Conservation (phyloP, 805 yeast species). For the Cyberlindnera petersonii region DNA sequence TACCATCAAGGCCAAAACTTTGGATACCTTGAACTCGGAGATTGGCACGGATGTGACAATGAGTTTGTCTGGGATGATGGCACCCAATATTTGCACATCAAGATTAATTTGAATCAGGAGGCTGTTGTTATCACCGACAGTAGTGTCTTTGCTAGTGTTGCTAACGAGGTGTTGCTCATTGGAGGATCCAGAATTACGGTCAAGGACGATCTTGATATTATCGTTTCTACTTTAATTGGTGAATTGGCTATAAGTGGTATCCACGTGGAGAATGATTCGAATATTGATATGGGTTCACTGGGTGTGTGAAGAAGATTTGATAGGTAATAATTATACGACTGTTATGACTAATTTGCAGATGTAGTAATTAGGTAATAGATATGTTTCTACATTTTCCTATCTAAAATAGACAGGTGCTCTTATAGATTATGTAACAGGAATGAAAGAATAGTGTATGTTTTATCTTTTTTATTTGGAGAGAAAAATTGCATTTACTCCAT, state of each 20-base stretch:
- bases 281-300: conserved; percentile 16
- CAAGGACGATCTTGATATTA: conserved; percentile 36
- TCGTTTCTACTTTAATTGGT: conserved; percentile 31
- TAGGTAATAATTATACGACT: background rate
- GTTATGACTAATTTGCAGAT: background rate
- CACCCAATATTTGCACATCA: conserved; percentile 30
- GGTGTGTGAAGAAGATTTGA: background rate
- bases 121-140: conserved; percentile 40
- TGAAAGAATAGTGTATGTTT: too few species aligned
- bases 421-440: too few species aligned
- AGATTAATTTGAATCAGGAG: conserved; percentile 38
- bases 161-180: conserved; percentile 36
- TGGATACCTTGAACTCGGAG: conserved; percentile 39
- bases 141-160: conserved; percentile 38
- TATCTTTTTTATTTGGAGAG: too few species aligned
- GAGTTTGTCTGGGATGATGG: conserved; percentile 17
- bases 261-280: conserved; percentile 27
- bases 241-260: conserved; percentile 30
- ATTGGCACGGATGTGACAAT: conserved; percentile 45
- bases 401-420: too few species aligned
- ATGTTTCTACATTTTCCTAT: too few species aligned
- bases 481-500: too few species aligned
- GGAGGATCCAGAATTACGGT: conserved; percentile 39
- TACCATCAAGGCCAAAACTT: conserved; percentile 38
- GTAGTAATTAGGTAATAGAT: too few species aligned